Percentiles rank a stretch among this genome's conserved stretches.
Conservation (phyloP, 176 grass and related monocot species). For the Guadua angustifolia region DNA sequence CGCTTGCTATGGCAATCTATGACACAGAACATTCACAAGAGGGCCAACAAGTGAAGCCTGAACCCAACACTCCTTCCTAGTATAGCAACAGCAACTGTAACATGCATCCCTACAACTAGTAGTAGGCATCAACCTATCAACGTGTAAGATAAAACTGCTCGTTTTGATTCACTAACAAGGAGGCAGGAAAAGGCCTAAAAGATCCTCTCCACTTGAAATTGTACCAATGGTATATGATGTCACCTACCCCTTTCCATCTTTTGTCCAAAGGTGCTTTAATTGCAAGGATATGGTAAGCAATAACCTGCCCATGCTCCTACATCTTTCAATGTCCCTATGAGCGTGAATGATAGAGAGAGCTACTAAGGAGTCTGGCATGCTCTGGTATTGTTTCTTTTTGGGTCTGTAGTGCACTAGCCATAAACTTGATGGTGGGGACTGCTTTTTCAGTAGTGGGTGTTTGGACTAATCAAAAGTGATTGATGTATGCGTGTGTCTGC, state of each 20-base stretch:
- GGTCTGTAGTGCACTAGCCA: conserved; percentile 91
- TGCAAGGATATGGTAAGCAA: conserved; percentile 72
- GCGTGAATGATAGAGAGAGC: conserved; percentile 63
- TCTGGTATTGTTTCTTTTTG: conserved; percentile 62
- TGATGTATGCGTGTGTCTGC: conserved; percentile 59
- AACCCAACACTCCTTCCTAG: conserved; percentile 91
- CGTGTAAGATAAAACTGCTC: conserved; percentile 55
- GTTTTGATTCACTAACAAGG: conserved; percentile 58
- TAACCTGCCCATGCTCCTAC: conserved; percentile 63
- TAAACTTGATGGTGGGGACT: conserved; percentile 81
- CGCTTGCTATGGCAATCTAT: conserved; percentile 96
- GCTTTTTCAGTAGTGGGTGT: conserved; percentile 67
- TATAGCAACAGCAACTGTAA: conserved; percentile 47
- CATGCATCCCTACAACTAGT: conserved; percentile 41
- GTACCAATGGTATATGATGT: conserved; percentile 75
- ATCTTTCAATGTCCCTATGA: conserved; percentile 73
- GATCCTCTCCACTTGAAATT: conserved; percentile 70
- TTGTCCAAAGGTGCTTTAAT: conserved; percentile 78
- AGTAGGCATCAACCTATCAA: conserved; percentile 47
- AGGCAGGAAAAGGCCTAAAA: conserved; percentile 68
- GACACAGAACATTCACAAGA: conserved; percentile 82
- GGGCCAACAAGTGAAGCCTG: conserved; percentile 74
- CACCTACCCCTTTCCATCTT: conserved; percentile 65
- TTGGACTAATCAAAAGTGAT: conserved; percentile 79
- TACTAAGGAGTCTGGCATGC: conserved; percentile 60